Conservation (phyloP, 2,329 filamentous ascomycete genomes). For the Bipolaris zeicola region DNA sequence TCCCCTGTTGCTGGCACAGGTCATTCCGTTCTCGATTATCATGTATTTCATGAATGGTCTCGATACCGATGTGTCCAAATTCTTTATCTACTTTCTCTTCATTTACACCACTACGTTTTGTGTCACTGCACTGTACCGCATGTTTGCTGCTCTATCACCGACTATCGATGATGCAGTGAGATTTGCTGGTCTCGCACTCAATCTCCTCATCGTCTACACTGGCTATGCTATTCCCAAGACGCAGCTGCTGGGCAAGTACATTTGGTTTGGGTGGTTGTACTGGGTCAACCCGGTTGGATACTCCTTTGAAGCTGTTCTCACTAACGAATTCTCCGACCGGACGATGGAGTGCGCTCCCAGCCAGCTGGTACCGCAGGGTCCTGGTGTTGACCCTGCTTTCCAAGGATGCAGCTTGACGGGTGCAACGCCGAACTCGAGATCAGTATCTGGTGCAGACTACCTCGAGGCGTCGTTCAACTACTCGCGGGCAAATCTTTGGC, state of each 20-base stretch:
- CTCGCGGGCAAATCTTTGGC: slow-evolving; percentile 64
- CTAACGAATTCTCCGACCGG: slow-evolving; percentile 67
- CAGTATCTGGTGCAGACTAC: slow-evolving; percentile 62
- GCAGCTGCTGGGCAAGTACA: slow-evolving; percentile 62
- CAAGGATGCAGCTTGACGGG: slow-evolving; percentile 69
- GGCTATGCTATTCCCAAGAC: slow-evolving; percentile 73
- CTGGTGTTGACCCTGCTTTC: slow-evolving; percentile 59
- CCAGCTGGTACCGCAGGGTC: slow-evolving; percentile 65
- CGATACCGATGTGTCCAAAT: slow-evolving; percentile 64
- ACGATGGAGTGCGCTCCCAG: slow-evolving; percentile 63
- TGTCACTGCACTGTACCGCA: slow-evolving; percentile 68
- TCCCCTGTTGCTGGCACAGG: slow-evolving; percentile 63
- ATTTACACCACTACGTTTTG: slow-evolving; percentile 67
- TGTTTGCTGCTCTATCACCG: slow-evolving; percentile 68
- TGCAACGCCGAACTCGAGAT: slow-evolving; percentile 57
- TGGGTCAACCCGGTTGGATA: slow-evolving; percentile 60
- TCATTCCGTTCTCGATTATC: slow-evolving; percentile 64
- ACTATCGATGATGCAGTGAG: slow-evolving; percentile 70
- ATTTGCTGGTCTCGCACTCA: slow-evolving; percentile 66
- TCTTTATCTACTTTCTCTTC: slow-evolving; percentile 70
- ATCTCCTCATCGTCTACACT: slow-evolving; percentile 67
- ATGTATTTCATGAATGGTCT: slow-evolving; percentile 70
- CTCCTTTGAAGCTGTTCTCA: slow-evolving; percentile 69
- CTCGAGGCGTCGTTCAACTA: slow-evolving; percentile 62
- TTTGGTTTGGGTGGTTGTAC: slow-evolving; percentile 64